Base-by-base conservation (phyloP, 2,329 filamentous ascomycete genomes). In the Bipolaris cookei region DNA sequence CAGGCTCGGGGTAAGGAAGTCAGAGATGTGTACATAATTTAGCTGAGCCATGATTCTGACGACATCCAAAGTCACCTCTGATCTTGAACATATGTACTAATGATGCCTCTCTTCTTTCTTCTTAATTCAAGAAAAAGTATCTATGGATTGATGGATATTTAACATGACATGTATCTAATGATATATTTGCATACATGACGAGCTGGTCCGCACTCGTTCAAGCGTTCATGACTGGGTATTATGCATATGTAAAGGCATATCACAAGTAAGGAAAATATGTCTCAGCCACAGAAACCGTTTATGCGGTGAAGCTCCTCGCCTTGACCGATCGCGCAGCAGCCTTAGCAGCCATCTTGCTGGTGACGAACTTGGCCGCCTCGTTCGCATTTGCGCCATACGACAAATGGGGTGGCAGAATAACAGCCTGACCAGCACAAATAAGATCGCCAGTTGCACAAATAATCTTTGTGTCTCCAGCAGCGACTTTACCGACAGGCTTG, bases 361-460 rank as follows among this genome's bases (percentile, higher is more conserved):
- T 59, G 10, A 73, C 72, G 51, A 77, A 77, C 7, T 63, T 49
- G 8, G 75, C 74, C 1, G 73, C 75, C 38, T 67, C 59, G 18
- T 54, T 45, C 6, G 73, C 74, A 61, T 77, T 67, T 14, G 55
- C 34, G 11, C 65, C 65, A 54, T 77, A 78, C 2, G 68, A 74
- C 56, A 76, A 48, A 65, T 77, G 75, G 23, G 74, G 71, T 42
- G 65, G 48, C 25, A 75, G 56, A 7, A 78, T 61, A 13, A 74
- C 21, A 34, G 60, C 50, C 37, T 71, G 63, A 4, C 72, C 71
- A 1, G 66, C 62, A 47, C 75, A 78, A 37, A 76, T 77, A 39
- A 70, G 56, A 52, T 77, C 76, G 11, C 70, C 70, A 3, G 56
- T 61, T 25, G 76, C 72, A 46, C 75, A 78, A 20, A 77, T 68